phyloP scores from a whole-genome alignment of 2,329 filamentous ascomycete species.

The Pseudogymnoascus sp. region DNA sequence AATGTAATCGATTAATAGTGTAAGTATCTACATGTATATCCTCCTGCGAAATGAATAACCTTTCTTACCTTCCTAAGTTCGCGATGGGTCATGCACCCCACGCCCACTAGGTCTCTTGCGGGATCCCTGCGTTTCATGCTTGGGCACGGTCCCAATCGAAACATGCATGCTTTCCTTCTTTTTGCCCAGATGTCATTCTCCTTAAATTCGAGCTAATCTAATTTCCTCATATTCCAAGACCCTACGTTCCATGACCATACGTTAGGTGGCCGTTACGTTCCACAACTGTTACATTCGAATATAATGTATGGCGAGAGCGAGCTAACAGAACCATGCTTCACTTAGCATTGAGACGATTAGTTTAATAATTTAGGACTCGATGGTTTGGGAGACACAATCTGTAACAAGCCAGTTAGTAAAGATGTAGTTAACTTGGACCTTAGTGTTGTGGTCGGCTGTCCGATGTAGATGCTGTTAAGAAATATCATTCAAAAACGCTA shows the following conservation, averaged over 20 bases:
- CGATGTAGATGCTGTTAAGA: not conserved
- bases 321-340: not conserved
- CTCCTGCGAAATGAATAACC: not conserved
- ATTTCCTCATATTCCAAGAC: not conserved
- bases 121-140: not conserved
- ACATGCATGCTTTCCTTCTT: not conserved
- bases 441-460: not conserved
- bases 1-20: not conserved
- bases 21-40: not conserved
- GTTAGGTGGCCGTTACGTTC: not conserved
- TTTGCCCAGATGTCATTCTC: not conserved
- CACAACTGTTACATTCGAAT: not conserved
- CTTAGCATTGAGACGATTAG: not conserved
- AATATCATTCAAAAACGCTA: not conserved
- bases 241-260: not conserved
- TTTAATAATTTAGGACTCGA: not conserved
- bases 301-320: not conserved
- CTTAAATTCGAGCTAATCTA: not conserved
- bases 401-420: not conserved
- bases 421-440: not conserved
- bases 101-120: not conserved
- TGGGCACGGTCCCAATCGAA: not conserved
- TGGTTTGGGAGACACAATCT: not conserved
- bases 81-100: not conserved
- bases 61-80: not conserved